Base-by-base conservation (phyloP, 2,329 filamentous ascomycete species). In the Sporothrix dimorphospora region DNA sequence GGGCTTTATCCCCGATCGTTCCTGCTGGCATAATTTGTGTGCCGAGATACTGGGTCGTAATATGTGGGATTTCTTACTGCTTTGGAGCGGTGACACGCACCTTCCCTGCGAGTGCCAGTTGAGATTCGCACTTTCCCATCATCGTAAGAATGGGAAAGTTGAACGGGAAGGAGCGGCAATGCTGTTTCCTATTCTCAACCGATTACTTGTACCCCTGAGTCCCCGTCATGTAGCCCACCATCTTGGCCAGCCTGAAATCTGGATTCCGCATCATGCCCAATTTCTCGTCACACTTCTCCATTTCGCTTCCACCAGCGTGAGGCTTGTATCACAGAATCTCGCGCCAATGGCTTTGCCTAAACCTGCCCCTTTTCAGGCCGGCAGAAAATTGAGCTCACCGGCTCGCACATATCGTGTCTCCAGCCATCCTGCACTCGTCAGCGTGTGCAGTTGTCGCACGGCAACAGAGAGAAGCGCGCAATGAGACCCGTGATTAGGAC, bases 71-170 rank as follows among this genome's bases (percentile, higher is more conserved):
- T 24, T 27, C 7, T 42, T 21, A 6, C 12, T 21, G 57, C 57
- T 6, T 14, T 61, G 34, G 8, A 24, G n/a, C 30, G 8, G 14
- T 11, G 14, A 59, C 30, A 61, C 59, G 38, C 40, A 49, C 42
- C 63, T 66, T 47, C 63, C 61, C 24, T 30, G 40, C 12, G 27
- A 47, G 12, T 49, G 42, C 1, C 59, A 63, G 21, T 63, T 38
- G 59, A 45, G 14, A 27, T 65, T 47, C 21, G 61, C 61, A 45
- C 61, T 47, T 66, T 66, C 63, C 63, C 63, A 66, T 66, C 27
- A 11, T 63, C 24, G 24, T 30, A 9, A 19, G 24, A 14, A 66
- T 66, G 61, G 42, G 61, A 47, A 68, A 53, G 8, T 19, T 4
- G 24, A 57, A 11, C 49, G 49, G 51, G 49, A 69, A 69, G 38